phyloP scores from a whole-genome alignment of 2,329 filamentous ascomycete species.

The Hypocreales sp. region DNA sequence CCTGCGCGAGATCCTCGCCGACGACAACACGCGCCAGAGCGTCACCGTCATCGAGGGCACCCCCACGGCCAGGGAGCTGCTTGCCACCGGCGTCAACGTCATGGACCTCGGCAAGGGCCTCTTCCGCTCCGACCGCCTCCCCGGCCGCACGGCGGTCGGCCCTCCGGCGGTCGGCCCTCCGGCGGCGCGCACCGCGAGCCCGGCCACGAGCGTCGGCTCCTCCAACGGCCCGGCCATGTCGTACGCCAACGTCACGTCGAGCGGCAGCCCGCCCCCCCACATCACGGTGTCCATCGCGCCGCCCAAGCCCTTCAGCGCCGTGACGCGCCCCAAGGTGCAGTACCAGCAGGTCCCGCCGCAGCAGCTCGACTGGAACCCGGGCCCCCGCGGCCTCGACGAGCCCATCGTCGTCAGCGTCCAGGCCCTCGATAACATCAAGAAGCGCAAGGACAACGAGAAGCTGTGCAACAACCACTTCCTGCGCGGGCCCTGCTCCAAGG shows the following conservation, averaged over 20 bases:
- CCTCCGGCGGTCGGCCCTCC: background rate
- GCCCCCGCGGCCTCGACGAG: constrained; percentile 36
- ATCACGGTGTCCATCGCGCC: constrained; percentile 23
- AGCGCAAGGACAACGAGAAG: constrained; percentile 36
- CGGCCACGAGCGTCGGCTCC: constrained; percentile 5
- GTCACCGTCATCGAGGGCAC: constrained; percentile 39
- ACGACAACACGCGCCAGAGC: constrained; percentile 24
- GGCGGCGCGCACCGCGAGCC: constrained; percentile 4
- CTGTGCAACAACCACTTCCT: constrained; percentile 49
- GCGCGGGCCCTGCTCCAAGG: constrained; percentile 38
- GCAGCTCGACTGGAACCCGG: constrained; percentile 33
- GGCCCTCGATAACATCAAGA: constrained; percentile 39
- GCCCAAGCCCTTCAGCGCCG: constrained; percentile 7
- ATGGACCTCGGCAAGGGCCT: constrained; percentile 28
- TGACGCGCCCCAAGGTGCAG: constrained; percentile 3
- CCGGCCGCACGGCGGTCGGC: constrained; percentile 14
- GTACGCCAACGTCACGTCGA: constrained; percentile 26
- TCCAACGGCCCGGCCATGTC: constrained; percentile 9
- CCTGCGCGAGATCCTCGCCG: constrained; percentile 35
- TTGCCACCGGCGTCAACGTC: constrained; percentile 27
- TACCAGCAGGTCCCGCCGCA: constrained; percentile 11
- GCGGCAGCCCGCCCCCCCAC: constrained; percentile 25
- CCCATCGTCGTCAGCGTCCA: constrained; percentile 28
- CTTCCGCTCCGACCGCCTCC: constrained; percentile 38
- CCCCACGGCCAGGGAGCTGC: constrained; percentile 33